Percentiles rank a stretch among this genome's conserved stretches.
These are phyloP conservation scores for Mycena sp. DNA, from an alignment of 1,284 basidiomycete genomes.

Conservation along the genomic window DNA sequence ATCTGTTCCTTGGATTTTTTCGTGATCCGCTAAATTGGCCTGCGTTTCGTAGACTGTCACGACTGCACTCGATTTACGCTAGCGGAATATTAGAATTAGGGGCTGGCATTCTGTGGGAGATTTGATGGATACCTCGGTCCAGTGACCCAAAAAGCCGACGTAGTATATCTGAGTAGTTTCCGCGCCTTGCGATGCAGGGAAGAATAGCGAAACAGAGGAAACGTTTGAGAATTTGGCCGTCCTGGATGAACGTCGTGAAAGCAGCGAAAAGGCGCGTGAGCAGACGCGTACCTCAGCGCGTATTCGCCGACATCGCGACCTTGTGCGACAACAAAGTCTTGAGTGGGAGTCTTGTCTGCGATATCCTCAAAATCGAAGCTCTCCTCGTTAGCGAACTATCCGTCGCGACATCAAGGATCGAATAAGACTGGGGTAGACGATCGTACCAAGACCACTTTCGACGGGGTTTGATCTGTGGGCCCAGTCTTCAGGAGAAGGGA, in stretches of 20 bases:
- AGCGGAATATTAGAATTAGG: too few species aligned
- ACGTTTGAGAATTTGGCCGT: slow-evolving; percentile 81
- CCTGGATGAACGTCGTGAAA: slow-evolving; percentile 41
- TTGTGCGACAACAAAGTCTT: slow-evolving; percentile 74
- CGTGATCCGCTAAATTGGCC: slow-evolving; percentile 82
- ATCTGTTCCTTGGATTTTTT: slow-evolving; percentile 79
- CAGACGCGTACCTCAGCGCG: slow-evolving; percentile 61
- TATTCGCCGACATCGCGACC: slow-evolving; percentile 82
- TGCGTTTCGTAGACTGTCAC: slow-evolving; percentile 84
- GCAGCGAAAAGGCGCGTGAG: neutral
- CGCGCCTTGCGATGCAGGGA: slow-evolving; percentile 78
- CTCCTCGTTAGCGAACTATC: slow-evolving; percentile 75
- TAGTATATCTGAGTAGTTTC: slow-evolving; percentile 78
- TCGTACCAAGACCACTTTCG: slow-evolving; percentile 68
- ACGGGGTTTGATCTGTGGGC: slow-evolving; percentile 75
- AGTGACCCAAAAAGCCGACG: slow-evolving; percentile 81
- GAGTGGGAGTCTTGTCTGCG: slow-evolving; percentile 64
- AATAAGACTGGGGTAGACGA: too few species aligned
- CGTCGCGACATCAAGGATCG: too few species aligned
- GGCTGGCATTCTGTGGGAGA: too few species aligned
- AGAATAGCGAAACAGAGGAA: slow-evolving; percentile 77
- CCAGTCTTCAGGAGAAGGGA: slow-evolving; percentile 80
- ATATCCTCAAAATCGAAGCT: slow-evolving; percentile 81
- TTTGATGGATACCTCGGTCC: slow-evolving; percentile 82
- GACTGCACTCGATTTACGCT: slow-evolving; percentile 76